phyloP scores from a whole-genome alignment of 1,284 basidiomycete species.

The Puccinia hordei region DNA sequence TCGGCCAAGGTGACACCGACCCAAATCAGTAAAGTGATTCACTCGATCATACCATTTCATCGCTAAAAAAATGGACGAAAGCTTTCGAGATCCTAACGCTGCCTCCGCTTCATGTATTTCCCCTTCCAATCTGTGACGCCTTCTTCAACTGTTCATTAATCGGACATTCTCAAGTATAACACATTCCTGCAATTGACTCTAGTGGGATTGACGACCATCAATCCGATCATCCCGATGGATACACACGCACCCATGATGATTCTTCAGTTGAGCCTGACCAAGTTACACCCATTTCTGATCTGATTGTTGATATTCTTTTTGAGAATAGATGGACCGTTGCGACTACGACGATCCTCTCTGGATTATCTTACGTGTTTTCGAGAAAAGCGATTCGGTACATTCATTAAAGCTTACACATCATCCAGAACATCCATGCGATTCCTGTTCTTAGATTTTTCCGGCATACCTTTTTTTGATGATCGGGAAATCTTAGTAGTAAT shows the following conservation, averaged over 20 bases:
- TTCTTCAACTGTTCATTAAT: neutral
- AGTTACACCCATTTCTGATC: neutral
- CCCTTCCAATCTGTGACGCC: neutral
- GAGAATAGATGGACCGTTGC: constrained; percentile 75
- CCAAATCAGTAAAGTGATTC: constrained; percentile 76
- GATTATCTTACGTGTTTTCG: constrained; percentile 80
- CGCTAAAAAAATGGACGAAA: constrained; percentile 51
- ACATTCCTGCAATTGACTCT: constrained; percentile 86
- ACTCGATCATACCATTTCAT: neutral
- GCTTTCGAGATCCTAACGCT: neutral
- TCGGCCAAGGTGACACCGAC: constrained; percentile 91
- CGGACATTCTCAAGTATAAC: constrained; percentile 68
- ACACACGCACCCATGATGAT: constrained; percentile 66
- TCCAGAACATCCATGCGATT: too few species aligned
- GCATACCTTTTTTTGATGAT: too few species aligned
- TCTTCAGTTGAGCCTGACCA: constrained; percentile 63
- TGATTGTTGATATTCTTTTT: neutral
- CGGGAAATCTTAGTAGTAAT: too few species aligned
- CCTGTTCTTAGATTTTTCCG: too few species aligned
- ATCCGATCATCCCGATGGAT: constrained; percentile 73
- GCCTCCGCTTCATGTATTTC: too few species aligned
- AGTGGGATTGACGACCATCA: constrained; percentile 83
- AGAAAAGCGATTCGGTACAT: constrained; percentile 68
- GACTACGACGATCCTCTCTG: constrained; percentile 87
- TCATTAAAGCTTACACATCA: neutral